Evolutionary conservation across 2,329 filamentous ascomycete genomes (phyloP), one percentile per base, ranked within the genome.

Genomic region (Ceratocystis diversiconidia): DNA sequence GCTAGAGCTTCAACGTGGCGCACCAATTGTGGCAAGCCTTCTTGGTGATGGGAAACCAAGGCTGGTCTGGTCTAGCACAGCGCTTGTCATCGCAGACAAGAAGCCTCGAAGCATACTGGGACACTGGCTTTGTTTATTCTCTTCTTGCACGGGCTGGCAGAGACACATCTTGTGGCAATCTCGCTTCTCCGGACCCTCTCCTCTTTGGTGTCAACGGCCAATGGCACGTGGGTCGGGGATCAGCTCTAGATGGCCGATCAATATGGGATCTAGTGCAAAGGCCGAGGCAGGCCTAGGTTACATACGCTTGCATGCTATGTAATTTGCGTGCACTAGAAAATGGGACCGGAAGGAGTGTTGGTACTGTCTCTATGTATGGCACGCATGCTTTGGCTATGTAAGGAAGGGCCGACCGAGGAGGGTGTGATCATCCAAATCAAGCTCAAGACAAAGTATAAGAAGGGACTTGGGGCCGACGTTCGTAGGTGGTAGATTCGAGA

Each of bases 181-280:
- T 59, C 55, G 55, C 55, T 59, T 59, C 55, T 1, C 28, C 55
- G 15, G 55, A 5, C 55, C n/a, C 2, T n/a, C 28, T n/a, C 5
- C 25, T 32, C 55, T n/a, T 32, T 32, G 6, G 32, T 32, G 55
- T n/a, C 28, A 59, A n/a, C 55, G 6, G 15, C 28, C 28, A 59
- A 59, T 32, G 55, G 55, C 55, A 59, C 55, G 55, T 59, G 55
- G 55, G 55, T 36, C 28, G 55, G 55, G 17, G 55, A 59, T 59
- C 55, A 59, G 55, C 55, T 59, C 25, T 19, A 59, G 55, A 59
- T 59, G 55, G 55, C 55, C 28, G 55, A 36, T 36, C 28, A 59
- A 17, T 8, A 36, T 59, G 8, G 25, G 25, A 59, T 59, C 32
- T 59, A 59, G 55, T 19, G 55, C 30, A 25, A 41, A 36, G 55